Conservation (phyloP, 2,329 filamentous ascomycete species). For the Clonostachys chloroleuca region DNA sequence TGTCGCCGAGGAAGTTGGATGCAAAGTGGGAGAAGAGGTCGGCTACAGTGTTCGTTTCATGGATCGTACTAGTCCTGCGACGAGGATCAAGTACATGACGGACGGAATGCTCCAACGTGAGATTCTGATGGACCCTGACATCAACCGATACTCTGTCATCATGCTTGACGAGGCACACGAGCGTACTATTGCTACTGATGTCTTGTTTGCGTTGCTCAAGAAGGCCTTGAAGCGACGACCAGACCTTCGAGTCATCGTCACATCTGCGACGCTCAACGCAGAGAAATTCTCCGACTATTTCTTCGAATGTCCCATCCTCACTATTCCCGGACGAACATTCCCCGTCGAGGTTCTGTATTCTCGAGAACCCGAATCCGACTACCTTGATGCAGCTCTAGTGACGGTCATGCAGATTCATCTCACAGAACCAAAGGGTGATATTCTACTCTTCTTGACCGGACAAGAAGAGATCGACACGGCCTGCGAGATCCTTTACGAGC, state of each 20-base stretch:
- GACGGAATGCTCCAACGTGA: slow-evolving; percentile 97
- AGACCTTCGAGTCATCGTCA: slow-evolving; percentile 93
- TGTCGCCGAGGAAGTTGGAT: slow-evolving; percentile 94
- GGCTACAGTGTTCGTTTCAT: slow-evolving; percentile 98
- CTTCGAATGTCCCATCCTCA: slow-evolving; percentile 92
- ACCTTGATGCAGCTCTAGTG: slow-evolving; percentile 87
- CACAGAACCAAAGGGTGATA: slow-evolving; percentile 87
- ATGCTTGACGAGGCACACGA: slow-evolving; percentile 99
- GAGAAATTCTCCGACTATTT: slow-evolving; percentile 98
- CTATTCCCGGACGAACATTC: slow-evolving; percentile 90
- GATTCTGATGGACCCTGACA: slow-evolving; percentile 84
- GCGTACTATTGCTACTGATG: slow-evolving; percentile 91
- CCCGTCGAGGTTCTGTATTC: slow-evolving; percentile 97
- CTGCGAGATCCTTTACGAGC: slow-evolving; percentile 87
- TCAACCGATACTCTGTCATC: slow-evolving; percentile 89
- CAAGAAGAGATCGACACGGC: slow-evolving; percentile 97
- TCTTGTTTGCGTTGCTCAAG: slow-evolving; percentile 90
- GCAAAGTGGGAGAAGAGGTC: slow-evolving; percentile 84
- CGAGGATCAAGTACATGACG: slow-evolving; percentile 99
- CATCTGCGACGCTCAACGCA: slow-evolving; percentile 91
- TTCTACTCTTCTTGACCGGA: slow-evolving; percentile 93
- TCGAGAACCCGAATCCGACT: slow-evolving; percentile 90
- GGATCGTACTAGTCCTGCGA: slow-evolving; percentile 81
- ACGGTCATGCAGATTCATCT: slow-evolving; percentile 99
- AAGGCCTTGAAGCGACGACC: slow-evolving; percentile 83